Conservation (phyloP, 148 eudicot species). For the Chenopodium formosanum region DNA sequence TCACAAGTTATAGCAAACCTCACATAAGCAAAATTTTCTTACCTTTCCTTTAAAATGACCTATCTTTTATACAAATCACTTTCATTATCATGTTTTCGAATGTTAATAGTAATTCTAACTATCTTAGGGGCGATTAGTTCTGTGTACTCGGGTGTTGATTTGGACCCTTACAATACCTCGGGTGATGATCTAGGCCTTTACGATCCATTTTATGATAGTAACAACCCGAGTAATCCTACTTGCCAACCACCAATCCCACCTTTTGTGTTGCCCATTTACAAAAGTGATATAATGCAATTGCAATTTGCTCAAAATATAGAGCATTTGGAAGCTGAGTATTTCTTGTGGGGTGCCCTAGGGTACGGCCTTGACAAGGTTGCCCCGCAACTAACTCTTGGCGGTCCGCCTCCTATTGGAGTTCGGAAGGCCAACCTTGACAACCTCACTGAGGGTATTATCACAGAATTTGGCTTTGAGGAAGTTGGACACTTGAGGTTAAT, state of each 20-base stretch:
- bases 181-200: constrained; percentile 20
- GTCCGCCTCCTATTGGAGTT: constrained; percentile 78
- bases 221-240: constrained; percentile 17
- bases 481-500: constrained; percentile 76
- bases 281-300: constrained; percentile 40
- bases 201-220: constrained; percentile 20
- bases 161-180: not conserved
- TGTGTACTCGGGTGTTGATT: not conserved
- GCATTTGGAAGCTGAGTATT: constrained; percentile 62
- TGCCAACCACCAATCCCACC: constrained; percentile 38
- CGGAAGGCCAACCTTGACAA: constrained; percentile 66
- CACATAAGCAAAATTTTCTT: not conserved
- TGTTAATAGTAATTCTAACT: not conserved
- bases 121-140: not conserved
- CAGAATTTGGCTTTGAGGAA: constrained; percentile 65
- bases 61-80: not conserved
- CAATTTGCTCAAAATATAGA: constrained; percentile 73
- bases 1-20: not conserved
- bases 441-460: constrained; percentile 33
- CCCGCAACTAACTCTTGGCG: constrained; percentile 54
- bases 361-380: constrained; percentile 61
- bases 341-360: constrained; percentile 62
- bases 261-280: constrained; percentile 35
- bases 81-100: not conserved
- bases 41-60: constrained; percentile 6